Conservation (phyloP, 257 asterid species). For the Handroanthus guayacan region DNA sequence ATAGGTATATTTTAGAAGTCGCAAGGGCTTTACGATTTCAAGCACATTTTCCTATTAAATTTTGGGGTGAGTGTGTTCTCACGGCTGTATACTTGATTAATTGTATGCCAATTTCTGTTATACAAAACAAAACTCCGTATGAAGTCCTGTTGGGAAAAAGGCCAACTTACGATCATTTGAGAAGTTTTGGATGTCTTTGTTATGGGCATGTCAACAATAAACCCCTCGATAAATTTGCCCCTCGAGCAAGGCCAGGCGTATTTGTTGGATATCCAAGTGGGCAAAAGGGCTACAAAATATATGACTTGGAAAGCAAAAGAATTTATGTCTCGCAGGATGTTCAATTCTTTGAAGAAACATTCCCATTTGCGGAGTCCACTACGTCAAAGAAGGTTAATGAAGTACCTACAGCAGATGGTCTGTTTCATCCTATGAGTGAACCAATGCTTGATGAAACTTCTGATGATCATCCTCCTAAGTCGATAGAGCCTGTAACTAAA, state of each 20-base stretch:
- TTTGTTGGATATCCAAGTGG: conserved; percentile 8
- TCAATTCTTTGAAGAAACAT: neutral
- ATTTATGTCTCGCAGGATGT: conserved; percentile 22
- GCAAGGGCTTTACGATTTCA: conserved; percentile 14
- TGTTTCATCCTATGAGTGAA: no score
- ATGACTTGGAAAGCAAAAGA: neutral
- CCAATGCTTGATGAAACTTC: no score
- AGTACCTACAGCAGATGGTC: no score
- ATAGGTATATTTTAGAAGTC: conserved; percentile 11
- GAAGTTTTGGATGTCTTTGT: neutral
- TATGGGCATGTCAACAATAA: neutral
- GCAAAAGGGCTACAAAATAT: neutral
- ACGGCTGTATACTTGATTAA: conserved; percentile 25
- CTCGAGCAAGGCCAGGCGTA: neutral
- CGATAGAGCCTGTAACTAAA: no score
- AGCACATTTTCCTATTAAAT: neutral
- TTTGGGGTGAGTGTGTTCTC: conserved; percentile 24
- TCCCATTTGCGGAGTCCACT: neutral
- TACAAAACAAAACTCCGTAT: neutral
- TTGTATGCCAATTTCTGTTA: neutral
- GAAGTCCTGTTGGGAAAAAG: neutral
- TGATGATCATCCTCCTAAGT: no score
- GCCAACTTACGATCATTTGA: conserved; percentile 2
- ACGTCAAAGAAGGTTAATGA: no score
- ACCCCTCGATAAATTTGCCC: neutral